Evolutionary conservation across 768 basidiomycete genomes (phyloP).

Genomic region (Agaricus sinodeliciosus): DNA sequence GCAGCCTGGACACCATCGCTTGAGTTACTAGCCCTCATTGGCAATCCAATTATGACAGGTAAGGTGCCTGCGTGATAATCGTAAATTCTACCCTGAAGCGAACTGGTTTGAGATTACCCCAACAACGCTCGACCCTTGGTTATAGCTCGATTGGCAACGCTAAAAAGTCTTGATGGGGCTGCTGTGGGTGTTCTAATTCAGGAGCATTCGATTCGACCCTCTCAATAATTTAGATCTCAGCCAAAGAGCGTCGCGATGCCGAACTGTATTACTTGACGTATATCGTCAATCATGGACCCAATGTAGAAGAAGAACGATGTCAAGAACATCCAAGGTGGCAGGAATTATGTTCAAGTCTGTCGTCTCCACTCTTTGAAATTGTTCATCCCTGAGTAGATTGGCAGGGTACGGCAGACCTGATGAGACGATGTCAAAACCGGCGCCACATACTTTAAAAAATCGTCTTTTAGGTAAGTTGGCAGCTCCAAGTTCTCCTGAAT

Average conservation of each 20-base stretch:
- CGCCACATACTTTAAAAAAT: conserved; percentile 48
- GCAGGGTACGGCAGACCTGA: conserved; percentile 56
- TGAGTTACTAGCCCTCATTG: conserved; percentile 49
- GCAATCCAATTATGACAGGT: conserved; percentile 64
- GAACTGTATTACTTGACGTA: conserved; percentile 79
- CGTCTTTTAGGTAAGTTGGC: conserved; percentile 51
- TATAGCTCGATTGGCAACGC: conserved; percentile 62
- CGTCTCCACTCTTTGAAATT: conserved; percentile 2
- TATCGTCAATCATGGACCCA: conserved; percentile 40
- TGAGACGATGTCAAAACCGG: conserved; percentile 21
- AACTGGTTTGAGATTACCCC: conserved; percentile 29
- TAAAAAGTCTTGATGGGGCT: conserved; percentile 58
- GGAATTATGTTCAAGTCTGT: conserved; percentile 56
- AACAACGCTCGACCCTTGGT: conserved; percentile 49
- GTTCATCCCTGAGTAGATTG: not conserved
- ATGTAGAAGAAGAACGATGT: conserved; percentile 34
- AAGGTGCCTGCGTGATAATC: conserved; percentile 12
- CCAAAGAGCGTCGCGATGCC: conserved; percentile 67
- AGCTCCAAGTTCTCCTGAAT: not conserved
- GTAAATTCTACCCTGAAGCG: conserved; percentile 1
- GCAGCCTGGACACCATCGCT: conserved; percentile 64
- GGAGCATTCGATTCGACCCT: not conserved
- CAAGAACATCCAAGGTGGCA: conserved; percentile 60
- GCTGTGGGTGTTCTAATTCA: conserved; percentile 33
- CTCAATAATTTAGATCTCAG: conserved; percentile 45